Percentiles rank a stretch among this genome's conserved stretches.
These are phyloP conservation scores for Toxicodendron radicans DNA, from an alignment of 345 rosid species.

Conservation along the genomic window DNA sequence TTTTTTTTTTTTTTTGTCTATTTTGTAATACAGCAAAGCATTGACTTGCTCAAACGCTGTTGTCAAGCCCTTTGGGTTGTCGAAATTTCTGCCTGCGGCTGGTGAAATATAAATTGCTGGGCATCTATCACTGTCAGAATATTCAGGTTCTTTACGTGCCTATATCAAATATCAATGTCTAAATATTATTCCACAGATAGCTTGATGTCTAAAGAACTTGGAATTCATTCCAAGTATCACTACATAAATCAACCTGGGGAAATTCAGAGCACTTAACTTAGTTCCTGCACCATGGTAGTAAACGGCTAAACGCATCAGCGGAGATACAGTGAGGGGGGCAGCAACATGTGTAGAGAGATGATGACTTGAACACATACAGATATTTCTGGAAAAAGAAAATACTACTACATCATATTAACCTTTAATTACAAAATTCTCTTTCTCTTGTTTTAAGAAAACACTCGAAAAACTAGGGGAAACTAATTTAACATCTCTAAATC, in stretches of 20 bases:
- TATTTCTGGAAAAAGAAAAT: neutral
- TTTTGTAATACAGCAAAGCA: neutral
- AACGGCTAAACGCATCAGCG: neutral
- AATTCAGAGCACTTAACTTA: neutral
- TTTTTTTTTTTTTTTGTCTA: neutral
- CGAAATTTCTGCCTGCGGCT: neutral
- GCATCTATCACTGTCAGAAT: neutral
- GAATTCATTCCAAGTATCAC: neutral
- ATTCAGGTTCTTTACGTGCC: neutral
- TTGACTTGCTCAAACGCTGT: neutral
- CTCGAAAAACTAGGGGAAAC: no score
- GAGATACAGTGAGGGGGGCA: neutral
- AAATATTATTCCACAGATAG: no score
- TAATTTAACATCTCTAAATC: slow-evolving; percentile 5
- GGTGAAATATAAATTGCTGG: neutral
- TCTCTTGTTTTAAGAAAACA: no score
- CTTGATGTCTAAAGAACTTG: neutral
- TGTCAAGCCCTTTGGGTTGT: neutral
- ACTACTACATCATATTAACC: neutral
- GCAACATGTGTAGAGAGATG: neutral
- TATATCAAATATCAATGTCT: no score
- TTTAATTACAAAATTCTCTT: neutral
- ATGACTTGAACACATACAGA: neutral
- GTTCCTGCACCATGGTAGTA: neutral
- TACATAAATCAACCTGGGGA: neutral